Evolutionary conservation across 2,329 filamentous ascomycete genomes (phyloP).

Genomic region (Aspergillus amoenus): DNA sequence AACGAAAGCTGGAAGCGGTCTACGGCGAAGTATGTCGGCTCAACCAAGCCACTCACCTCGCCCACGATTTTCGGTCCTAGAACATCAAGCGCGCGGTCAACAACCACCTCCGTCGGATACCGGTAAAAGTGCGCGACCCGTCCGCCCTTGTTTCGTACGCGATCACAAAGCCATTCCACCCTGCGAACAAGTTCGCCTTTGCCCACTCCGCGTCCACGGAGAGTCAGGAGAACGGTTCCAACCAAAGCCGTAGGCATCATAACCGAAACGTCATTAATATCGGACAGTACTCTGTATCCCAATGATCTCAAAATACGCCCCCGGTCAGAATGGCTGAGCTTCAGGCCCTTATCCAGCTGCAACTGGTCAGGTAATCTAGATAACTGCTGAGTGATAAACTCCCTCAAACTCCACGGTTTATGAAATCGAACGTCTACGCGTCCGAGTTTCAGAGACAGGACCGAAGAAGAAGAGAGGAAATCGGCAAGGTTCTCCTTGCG

Average conservation of each 20-base stretch:
- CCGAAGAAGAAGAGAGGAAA: constrained; percentile 84
- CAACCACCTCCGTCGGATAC: constrained; percentile 73
- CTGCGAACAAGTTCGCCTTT: constrained; percentile 80
- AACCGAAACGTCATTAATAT: constrained; percentile 94
- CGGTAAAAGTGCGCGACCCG: constrained; percentile 91
- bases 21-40: constrained; percentile 91
- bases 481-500: constrained; percentile 90
- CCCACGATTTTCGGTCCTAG: constrained; percentile 87
- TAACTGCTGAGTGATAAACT: constrained; percentile 77
- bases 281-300: constrained; percentile 86
- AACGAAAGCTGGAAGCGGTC: constrained; percentile 97
- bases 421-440: constrained; percentile 95
- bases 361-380: constrained; percentile 51
- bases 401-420: constrained; percentile 86
- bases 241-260: constrained; percentile 98
- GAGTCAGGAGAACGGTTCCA: constrained; percentile 85
- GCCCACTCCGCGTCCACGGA: constrained; percentile 88
- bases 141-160: constrained; percentile 82
- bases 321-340: constrained; percentile 54
- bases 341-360: constrained; percentile 35
- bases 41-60: constrained; percentile 72
- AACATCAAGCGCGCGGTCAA: constrained; percentile 87
- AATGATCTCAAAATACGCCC: constrained; percentile 78
- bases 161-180: constrained; percentile 83
- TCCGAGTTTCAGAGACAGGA: constrained; percentile 83